Conservation (phyloP, 2,329 filamentous ascomycete genomes). For the Zymoseptoria pseudotritici region DNA sequence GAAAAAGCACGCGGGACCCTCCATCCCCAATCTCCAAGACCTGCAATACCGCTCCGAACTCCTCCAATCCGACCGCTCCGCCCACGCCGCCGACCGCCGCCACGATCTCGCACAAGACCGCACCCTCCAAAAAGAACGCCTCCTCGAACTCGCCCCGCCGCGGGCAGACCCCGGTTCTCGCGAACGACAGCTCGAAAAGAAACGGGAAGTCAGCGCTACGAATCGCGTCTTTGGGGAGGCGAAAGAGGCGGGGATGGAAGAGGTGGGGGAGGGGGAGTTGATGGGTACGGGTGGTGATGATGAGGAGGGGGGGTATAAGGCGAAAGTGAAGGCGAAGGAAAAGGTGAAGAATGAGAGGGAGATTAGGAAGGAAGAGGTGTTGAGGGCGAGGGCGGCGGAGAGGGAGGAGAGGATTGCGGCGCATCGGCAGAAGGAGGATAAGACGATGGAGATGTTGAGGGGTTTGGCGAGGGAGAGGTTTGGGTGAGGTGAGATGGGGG, state of each 20-base stretch:
- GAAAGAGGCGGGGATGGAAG: conserved; percentile 56
- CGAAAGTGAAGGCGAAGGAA: conserved; percentile 56
- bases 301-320: conserved; percentile 52
- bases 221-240: conserved; percentile 64
- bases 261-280: conserved; percentile 65
- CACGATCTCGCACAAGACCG: conserved; percentile 58
- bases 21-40: conserved; percentile 66
- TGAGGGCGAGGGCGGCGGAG: conserved; percentile 68
- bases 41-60: conserved; percentile 53
- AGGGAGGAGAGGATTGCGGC: conserved; percentile 66
- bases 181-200: conserved; percentile 83
- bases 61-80: conserved; percentile 44
- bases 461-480: conserved; percentile 73
- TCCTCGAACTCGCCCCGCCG: conserved; percentile 77
- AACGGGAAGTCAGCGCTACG: conserved; percentile 60
- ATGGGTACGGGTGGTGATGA: conserved; percentile 56
- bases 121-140: conserved; percentile 57
- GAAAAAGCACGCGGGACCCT: conserved; percentile 42
- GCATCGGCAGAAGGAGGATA: conserved; percentile 70
- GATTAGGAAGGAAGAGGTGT: conserved; percentile 70
- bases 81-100: conserved; percentile 47
- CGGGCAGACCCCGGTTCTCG: conserved; percentile 75
- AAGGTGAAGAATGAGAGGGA: conserved; percentile 77
- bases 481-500: conserved; percentile 37
- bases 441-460: conserved; percentile 74